Base-by-base conservation (phyloP, 2,329 filamentous ascomycete species). In the Xylariaceae sp. region DNA sequence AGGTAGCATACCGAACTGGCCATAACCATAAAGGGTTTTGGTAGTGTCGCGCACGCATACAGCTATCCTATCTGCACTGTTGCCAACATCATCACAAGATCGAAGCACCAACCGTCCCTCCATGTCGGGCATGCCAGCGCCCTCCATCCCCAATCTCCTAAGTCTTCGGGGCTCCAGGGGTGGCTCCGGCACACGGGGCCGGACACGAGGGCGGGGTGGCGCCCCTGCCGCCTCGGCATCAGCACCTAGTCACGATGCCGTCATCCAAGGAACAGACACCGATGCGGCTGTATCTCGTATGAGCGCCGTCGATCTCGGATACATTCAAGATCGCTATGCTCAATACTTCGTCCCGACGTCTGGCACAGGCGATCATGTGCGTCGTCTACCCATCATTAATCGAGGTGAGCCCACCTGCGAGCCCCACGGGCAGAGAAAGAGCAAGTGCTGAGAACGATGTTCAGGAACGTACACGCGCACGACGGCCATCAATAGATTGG, bases 401-500 rank as follows among this genome's bases (percentile, higher is more conserved):
- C 79, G 93, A 82, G 93, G 93, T 90, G 70, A 59, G 75, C 51
- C 38, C 40, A 48, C 31, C 39, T 22, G 31, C 46, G 22, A 47
- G 43, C 47, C 52, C 33, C 11, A 40, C 33, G 9, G 5, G 18
- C 45, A 45, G 39, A 45, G 49, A 54, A 55, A 47, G 54, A 58
- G 48, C 55, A 51, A 55, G 54, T 62, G 63, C 61, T 65, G 57
- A 63, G 51, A 51, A 28, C 49, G 14, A 41, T 59, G 52, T 47
- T 45, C 60, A 93, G 91, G 91, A 47, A 97, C 93, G n/a, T 97
- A 97, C 65, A 87, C 92, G 18, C 86, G 94, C 55, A 97, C 92
- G 9, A 82, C 80, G 5, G 89, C 89, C 19, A 85, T 99, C 57
- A 91, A 99, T 71, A 75, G 72, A 12, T 81, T 99, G 1, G 82